phyloP scores from a whole-genome alignment of 257 asterid species.

The Jasminum sambac region DNA sequence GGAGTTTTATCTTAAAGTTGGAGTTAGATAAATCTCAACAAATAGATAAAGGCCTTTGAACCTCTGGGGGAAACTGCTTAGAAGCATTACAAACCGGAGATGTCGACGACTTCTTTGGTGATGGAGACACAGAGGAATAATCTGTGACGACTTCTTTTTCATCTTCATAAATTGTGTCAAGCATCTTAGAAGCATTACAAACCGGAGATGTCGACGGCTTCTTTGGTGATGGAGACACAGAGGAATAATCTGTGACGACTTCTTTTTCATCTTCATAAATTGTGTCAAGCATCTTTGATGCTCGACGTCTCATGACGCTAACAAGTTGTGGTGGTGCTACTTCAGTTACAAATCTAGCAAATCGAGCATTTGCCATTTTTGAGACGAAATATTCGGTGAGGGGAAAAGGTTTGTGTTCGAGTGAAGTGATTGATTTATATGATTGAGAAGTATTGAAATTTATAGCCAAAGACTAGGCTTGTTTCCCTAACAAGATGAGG shows the following conservation, averaged over 20 bases:
- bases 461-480: constrained; percentile 28
- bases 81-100: constrained; percentile 5
- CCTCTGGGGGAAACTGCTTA: constrained; percentile 22
- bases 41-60: constrained; percentile 28
- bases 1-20: neutral
- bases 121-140: constrained; percentile 15
- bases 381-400: neutral
- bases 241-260: constrained; percentile 2
- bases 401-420: neutral
- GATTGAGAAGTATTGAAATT: constrained; percentile 16
- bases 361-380: constrained; percentile 54
- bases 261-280: constrained; percentile 71
- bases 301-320: constrained; percentile 46
- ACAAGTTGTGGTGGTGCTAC: constrained; percentile 65
- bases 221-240: no score
- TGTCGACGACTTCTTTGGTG: neutral
- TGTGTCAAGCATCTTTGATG: constrained; percentile 64
- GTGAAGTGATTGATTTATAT: neutral
- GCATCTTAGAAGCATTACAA: constrained; percentile 53
- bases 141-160: constrained; percentile 42
- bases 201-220: no score
- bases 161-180: constrained; percentile 73
- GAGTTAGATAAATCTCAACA: constrained; percentile 7
- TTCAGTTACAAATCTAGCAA: constrained; percentile 52
- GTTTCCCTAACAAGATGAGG: neutral